These are phyloP conservation scores for Meyerozyma guilliermondii DNA, from an alignment of 1,139 yeast species.

Conservation along the genomic window DNA sequence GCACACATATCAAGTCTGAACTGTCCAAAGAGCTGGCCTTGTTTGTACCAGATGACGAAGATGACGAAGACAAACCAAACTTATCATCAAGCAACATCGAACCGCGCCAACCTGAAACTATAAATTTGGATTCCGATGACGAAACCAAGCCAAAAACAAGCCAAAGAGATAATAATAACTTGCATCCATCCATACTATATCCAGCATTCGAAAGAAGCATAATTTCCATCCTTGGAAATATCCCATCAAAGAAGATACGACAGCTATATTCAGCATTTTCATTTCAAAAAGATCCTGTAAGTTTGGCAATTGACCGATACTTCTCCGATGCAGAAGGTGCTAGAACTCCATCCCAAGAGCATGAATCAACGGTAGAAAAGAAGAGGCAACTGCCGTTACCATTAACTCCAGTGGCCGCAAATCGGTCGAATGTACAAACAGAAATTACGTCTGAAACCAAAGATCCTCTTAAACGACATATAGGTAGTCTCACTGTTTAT, in stretches of 20 bases:
- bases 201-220: background rate
- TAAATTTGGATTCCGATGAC: background rate
- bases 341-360: too few species aligned
- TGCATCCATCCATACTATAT: background rate
- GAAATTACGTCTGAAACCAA: background rate
- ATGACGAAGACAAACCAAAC: background rate
- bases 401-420: background rate
- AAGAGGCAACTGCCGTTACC: background rate
- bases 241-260: slow-evolving; percentile 6
- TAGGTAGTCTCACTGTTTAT: slow-evolving; percentile 69
- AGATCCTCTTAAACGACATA: slow-evolving; percentile 23
- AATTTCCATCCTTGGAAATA: background rate
- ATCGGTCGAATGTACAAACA: background rate
- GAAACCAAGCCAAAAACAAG: background rate
- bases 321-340: background rate
- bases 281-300: background rate
- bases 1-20: background rate
- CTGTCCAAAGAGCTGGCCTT: background rate
- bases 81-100: background rate
- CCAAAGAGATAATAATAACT: background rate
- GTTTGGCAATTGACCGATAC: background rate
- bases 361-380: too few species aligned
- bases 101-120: background rate
- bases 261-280: background rate
- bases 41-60: background rate